phyloP scores from a whole-genome alignment of 305 asterid genomes.

The Solanum hybrid region DNA sequence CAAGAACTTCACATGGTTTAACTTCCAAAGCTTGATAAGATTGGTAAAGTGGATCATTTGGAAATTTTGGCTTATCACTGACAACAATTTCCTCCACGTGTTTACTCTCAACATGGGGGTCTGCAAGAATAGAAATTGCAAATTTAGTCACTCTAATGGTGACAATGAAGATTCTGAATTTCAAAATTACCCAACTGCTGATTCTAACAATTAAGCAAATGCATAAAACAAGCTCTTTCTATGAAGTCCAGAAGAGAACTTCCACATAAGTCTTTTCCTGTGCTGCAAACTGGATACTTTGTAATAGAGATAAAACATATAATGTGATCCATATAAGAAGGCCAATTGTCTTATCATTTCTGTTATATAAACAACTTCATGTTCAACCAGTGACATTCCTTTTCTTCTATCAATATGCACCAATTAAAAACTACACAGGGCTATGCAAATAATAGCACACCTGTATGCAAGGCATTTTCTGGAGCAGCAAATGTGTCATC shows the following conservation, averaged over 20 bases:
- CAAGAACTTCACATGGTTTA: conserved; percentile 20
- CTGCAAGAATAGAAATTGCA: conserved; percentile 22
- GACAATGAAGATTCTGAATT: background rate
- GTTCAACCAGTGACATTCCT: background rate
- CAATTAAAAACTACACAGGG: background rate
- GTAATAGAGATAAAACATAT: background rate
- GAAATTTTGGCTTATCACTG: conserved; percentile 12
- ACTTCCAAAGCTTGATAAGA: conserved; percentile 11
- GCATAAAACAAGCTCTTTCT: background rate
- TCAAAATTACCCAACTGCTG: background rate
- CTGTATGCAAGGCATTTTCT: conserved; percentile 37
- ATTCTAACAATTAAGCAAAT: background rate
- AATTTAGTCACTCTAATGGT: background rate
- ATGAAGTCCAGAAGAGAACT: background rate
- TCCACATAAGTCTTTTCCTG: background rate
- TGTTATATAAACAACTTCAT: background rate
- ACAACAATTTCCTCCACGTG: conserved; percentile 8
- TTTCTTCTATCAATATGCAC: background rate
- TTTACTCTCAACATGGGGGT: conserved; percentile 18
- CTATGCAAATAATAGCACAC: conserved; percentile 22
- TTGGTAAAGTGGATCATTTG: conserved; percentile 20
- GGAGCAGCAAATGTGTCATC: conserved; percentile 21
- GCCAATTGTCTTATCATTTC: background rate
- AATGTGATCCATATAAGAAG: background rate
- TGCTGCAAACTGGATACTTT: background rate